Base-by-base conservation (phyloP, 176 grass and related monocot genomes). In the Carex scoparia region DNA sequence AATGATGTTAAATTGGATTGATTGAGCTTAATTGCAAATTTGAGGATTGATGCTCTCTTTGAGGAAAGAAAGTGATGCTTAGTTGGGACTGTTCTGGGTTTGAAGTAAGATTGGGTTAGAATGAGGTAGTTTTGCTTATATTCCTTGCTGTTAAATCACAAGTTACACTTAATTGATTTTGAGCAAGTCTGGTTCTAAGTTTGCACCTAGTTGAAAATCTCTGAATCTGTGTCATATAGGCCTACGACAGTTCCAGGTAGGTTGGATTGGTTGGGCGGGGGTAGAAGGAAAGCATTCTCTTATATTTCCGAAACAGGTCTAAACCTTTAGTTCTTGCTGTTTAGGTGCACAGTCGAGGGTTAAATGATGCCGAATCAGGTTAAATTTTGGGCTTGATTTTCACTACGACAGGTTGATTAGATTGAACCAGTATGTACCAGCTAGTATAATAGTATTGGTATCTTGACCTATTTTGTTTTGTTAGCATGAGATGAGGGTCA, bases 1-100 rank as follows among this genome's bases (percentile, higher is more conserved):
- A 77, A 74, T 82, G 71, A 90, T 84, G 55, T 87, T 81, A 18
- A 72, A 46, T 72, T 72, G 69, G 38, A 40, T 72, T 70, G 67
- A 70, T 12, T 65, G 28, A 14, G 28, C 63, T 12, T 65, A 70
- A 70, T 42, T 70, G 67, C 35, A 72, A 72, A 72, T 23, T 72
- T 72, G 37, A 23, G 69, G 18, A 37, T 10, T 72, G 40, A 46
- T 46, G 37, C 3, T 72, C 16, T 49, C 18, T 72, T 48, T 46
- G 69, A 10, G 65, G 65, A 40, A 63, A 63, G 2, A 27, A 72
- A 72, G 9, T 72, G 35, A 70, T 13, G 66, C 61, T 63, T 63
- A 68, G 15, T 18, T 72, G 69, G 69, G 69, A 72, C 18, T 46
- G 38, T 72, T 72, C 69, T 46, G 37, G 69, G 69, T 49, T 19